Evolutionary conservation across 352 stramenopile genomes (phyloP).

Genomic region (Globisporangium viniferum): DNA sequence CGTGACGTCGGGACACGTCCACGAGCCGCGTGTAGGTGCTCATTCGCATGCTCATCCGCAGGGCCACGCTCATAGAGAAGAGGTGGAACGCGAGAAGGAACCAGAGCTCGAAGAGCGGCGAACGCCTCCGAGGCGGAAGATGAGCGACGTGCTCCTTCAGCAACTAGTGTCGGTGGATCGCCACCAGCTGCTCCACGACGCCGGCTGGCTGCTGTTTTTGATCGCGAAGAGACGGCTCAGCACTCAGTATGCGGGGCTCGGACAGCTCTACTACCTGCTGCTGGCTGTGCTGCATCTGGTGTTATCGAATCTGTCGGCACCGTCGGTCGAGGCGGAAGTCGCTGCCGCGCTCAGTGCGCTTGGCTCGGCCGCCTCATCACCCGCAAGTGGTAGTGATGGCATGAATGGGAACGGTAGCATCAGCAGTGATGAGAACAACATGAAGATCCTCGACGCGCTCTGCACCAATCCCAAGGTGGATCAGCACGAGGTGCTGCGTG

Average conservation of each 20-base stretch:
- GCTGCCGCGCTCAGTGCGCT: slow-evolving; percentile 74
- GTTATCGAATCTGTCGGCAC: slow-evolving; percentile 30
- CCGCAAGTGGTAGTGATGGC: not conserved
- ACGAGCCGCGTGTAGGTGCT: slow-evolving; percentile 10
- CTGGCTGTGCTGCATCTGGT: slow-evolving; percentile 73
- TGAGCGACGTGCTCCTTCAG: slow-evolving; percentile 10
- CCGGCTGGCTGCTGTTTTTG: slow-evolving; percentile 77
- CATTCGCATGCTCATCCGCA: not conserved
- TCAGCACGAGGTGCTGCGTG: slow-evolving; percentile 35
- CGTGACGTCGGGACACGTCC: not conserved
- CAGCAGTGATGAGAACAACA: slow-evolving; percentile 17
- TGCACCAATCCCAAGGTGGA: slow-evolving; percentile 52
- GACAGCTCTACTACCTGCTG: slow-evolving; percentile 73
- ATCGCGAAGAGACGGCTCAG: slow-evolving; percentile 46
- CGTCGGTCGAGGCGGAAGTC: slow-evolving; percentile 75
- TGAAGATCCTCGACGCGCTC: slow-evolving; percentile 40
- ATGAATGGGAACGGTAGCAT: not conserved
- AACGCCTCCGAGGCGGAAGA: slow-evolving; percentile 16
- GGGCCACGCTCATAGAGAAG: slow-evolving; percentile 24
- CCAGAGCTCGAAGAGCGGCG: slow-evolving; percentile 7
- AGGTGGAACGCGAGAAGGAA: slow-evolving; percentile 15
- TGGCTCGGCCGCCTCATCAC: slow-evolving; percentile 18
- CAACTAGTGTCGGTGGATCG: slow-evolving; percentile 14
- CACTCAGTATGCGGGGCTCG: slow-evolving; percentile 51
- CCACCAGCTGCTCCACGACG: slow-evolving; percentile 48